Percentiles rank a stretch among this genome's conserved stretches.
These are phyloP conservation scores for Pestalotiopsis sp. DNA, from an alignment of 2,329 filamentous ascomycete genomes.

Conservation along the genomic window DNA sequence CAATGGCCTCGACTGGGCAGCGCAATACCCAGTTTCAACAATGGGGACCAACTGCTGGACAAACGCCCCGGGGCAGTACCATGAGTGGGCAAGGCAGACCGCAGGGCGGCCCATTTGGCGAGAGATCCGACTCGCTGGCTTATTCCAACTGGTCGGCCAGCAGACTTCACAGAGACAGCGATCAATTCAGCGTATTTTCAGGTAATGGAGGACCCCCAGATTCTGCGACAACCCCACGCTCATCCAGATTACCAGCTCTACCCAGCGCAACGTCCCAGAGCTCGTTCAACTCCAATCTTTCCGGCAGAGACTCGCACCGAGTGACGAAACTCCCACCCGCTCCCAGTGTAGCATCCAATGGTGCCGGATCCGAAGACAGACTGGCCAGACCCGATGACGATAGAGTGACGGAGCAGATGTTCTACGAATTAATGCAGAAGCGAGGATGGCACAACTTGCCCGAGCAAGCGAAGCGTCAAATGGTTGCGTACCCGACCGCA, in stretches of 20 bases:
- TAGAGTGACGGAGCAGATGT: conserved; percentile 85
- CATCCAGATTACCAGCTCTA: conserved; percentile 51
- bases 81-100: conserved; percentile 50
- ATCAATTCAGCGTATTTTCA: conserved; percentile 60
- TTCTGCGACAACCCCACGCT: conserved; percentile 43
- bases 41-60: conserved; percentile 58
- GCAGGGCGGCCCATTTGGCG: conserved; percentile 52
- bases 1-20: conserved; percentile 70
- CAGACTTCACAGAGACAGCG: conserved; percentile 37
- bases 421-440: conserved; percentile 93
- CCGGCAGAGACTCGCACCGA: conserved; percentile 59
- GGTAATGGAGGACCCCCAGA: conserved; percentile 51
- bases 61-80: conserved; percentile 51
- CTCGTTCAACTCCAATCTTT: conserved; percentile 51
- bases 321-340: conserved; percentile 53
- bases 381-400: conserved; percentile 79
- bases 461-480: conserved; percentile 90
- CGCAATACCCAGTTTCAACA: conserved; percentile 75
- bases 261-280: conserved; percentile 60
- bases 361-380: conserved; percentile 51
- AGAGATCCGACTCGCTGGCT: conserved; percentile 61
- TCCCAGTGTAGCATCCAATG: conserved; percentile 14
- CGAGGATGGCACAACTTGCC: conserved; percentile 96
- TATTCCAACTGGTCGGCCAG: conserved; percentile 21
- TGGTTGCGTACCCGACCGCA: conserved; percentile 89